phyloP scores from a whole-genome alignment of 2,329 filamentous ascomycete species.

The Ramularia endophylla region DNA sequence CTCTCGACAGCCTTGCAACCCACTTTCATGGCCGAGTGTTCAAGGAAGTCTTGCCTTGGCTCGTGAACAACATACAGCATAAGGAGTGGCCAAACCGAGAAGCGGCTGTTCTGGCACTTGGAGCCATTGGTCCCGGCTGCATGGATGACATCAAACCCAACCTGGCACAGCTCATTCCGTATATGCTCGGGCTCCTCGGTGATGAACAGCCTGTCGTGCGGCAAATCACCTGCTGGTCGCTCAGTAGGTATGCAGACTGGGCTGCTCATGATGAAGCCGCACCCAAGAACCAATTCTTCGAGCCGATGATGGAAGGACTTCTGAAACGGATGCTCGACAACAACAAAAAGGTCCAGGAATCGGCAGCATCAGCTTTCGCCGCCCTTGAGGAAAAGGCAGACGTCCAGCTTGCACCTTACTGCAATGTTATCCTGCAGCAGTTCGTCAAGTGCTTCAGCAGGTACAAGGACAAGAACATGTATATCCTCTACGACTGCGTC shows the following conservation, averaged over 20 bases:
- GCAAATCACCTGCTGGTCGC: slow-evolving; percentile 96
- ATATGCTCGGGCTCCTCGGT: slow-evolving; percentile 76
- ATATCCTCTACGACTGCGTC: slow-evolving; percentile 96
- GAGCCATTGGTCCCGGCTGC: slow-evolving; percentile 91
- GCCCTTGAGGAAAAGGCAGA: slow-evolving; percentile 93
- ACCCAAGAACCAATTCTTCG: slow-evolving; percentile 73
- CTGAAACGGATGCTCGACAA: slow-evolving; percentile 89
- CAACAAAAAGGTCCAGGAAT: slow-evolving; percentile 98
- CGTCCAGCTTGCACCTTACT: slow-evolving; percentile 74
- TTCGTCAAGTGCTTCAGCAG: slow-evolving; percentile 87
- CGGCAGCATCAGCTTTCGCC: slow-evolving; percentile 90
- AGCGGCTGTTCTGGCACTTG: slow-evolving; percentile 87
- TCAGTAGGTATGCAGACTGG: slow-evolving; percentile 91
- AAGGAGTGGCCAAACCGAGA: slow-evolving; percentile 87
- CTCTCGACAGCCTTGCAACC: slow-evolving; percentile 86
- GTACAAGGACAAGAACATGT: slow-evolving; percentile 99
- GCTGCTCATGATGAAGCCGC: slow-evolving; percentile 66
- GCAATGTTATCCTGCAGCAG: slow-evolving; percentile 81
- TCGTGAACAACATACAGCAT: slow-evolving; percentile 84
- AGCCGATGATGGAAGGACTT: slow-evolving; percentile 96
- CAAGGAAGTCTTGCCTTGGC: slow-evolving; percentile 82
- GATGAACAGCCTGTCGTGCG: slow-evolving; percentile 86
- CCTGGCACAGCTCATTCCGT: slow-evolving; percentile 82
- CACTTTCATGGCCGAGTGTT: slow-evolving; percentile 88
- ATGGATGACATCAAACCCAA: slow-evolving; percentile 85